A percentile compares a stretch with the other conserved stretches of the same genome.
Evolutionary conservation across 192 early-diverging fungal species (phyloP).

Genomic region (Podochytrium sp.): DNA sequence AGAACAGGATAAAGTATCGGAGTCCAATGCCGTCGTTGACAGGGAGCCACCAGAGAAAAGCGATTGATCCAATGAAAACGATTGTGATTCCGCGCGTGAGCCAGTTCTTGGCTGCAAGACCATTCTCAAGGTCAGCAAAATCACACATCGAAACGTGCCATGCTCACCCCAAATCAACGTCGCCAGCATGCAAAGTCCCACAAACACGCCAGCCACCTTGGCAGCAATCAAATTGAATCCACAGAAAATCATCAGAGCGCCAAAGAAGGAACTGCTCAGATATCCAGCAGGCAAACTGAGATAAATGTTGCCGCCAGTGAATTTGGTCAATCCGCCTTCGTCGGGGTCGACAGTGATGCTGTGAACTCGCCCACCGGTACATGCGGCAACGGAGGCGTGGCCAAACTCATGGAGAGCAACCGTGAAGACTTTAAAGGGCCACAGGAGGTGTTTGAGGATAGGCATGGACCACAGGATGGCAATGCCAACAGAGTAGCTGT

Average conservation of each 20-base stretch:
- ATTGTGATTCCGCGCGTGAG: slow-evolving; percentile 79
- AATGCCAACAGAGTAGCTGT: slow-evolving; percentile 19
- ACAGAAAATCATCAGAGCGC: slow-evolving; percentile 90
- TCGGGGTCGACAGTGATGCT: slow-evolving; percentile 91
- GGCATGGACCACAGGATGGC: slow-evolving; percentile 84
- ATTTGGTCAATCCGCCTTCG: slow-evolving; percentile 78
- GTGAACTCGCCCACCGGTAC: slow-evolving; percentile 88
- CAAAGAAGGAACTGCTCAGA: slow-evolving; percentile 85
- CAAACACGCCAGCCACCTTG: slow-evolving; percentile 82
- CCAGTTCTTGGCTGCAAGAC: slow-evolving; percentile 74
- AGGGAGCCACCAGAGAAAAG: slow-evolving; percentile 80
- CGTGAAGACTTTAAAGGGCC: slow-evolving; percentile 84
- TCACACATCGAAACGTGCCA: no score
- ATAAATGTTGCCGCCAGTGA: slow-evolving; percentile 75
- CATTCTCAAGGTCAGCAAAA: no score
- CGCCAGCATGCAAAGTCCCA: slow-evolving; percentile 81
- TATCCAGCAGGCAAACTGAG: slow-evolving; percentile 88
- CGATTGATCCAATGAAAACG: slow-evolving; percentile 81
- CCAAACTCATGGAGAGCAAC: slow-evolving; percentile 96
- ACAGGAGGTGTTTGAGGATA: slow-evolving; percentile 78
- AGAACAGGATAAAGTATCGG: slow-evolving; percentile 90
- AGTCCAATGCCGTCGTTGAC: slow-evolving; percentile 67
- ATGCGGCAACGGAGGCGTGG: slow-evolving; percentile 83
- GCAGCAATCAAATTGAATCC: slow-evolving; percentile 88
- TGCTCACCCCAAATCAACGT: slow-evolving; percentile 74